A percentile compares a stretch with the other conserved stretches of the same genome.
phyloP scores from a whole-genome alignment of 208 protist species.

The Phytomonas sp. region DNA sequence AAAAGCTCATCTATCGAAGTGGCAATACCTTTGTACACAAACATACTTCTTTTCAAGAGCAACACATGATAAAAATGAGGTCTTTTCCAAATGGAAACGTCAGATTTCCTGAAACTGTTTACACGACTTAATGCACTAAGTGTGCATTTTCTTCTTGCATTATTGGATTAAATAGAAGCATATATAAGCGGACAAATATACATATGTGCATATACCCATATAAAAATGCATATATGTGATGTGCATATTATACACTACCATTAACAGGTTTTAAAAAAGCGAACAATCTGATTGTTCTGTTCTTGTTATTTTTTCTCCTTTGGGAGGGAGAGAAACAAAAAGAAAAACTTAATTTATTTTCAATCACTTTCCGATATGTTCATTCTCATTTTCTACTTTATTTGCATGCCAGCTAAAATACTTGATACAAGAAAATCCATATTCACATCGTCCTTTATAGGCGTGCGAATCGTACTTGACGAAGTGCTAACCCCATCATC shows the following conservation, averaged over 20 bases:
- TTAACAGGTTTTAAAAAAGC: not conserved
- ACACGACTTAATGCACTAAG: not conserved
- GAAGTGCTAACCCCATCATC: constrained; percentile 17
- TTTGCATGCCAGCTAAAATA: constrained; percentile 7
- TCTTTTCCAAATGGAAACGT: not conserved
- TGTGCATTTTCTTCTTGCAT: not conserved
- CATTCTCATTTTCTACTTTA: constrained; percentile 10
- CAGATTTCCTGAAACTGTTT: not conserved
- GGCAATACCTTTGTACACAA: not conserved
- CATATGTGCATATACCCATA: not conserved
- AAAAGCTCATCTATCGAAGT: not conserved
- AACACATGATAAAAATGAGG: not conserved
- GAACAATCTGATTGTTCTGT: not conserved
- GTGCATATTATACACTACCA: not conserved
- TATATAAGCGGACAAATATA: not conserved
- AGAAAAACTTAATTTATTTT: constrained; percentile 1
- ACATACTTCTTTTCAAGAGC: not conserved
- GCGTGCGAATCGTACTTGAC: constrained; percentile 23
- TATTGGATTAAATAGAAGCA: not conserved
- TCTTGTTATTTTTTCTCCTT: not conserved
- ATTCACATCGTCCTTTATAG: constrained; percentile 15
- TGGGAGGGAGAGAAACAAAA: constrained; percentile 4
- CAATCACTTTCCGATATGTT: not conserved
- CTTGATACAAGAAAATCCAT: constrained; percentile 3
- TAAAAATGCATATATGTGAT: not conserved